Evolutionary conservation across 768 basidiomycete species (phyloP).

Genomic region (Rhodocollybia butyracea): DNA sequence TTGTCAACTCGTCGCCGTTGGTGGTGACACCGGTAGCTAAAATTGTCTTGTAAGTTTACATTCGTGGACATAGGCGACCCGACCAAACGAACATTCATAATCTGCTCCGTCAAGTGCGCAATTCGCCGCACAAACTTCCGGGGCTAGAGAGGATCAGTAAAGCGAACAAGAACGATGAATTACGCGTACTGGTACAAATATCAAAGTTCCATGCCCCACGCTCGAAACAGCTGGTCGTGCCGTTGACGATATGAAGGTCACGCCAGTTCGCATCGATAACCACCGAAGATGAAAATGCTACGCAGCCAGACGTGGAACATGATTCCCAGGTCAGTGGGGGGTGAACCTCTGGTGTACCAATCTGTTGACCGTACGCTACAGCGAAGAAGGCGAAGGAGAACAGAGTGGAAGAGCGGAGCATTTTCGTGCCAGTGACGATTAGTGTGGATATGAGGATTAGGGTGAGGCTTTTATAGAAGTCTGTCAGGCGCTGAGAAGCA

Average conservation of each 20-base stretch:
- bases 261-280: constrained; percentile 52
- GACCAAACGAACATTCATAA: constrained; percentile 24
- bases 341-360: constrained; percentile 43
- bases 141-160: too few species aligned
- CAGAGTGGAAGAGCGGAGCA: constrained; percentile 24
- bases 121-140: constrained; percentile 44
- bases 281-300: constrained; percentile 28
- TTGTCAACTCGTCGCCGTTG: constrained; percentile 38
- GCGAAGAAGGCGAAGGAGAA: constrained; percentile 24
- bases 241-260: constrained; percentile 36
- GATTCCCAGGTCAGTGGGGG: constrained; percentile 34
- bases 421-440: constrained; percentile 6
- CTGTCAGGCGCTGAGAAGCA: too few species aligned
- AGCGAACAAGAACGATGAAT: constrained; percentile 48
- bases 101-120: constrained; percentile 44
- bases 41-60: neutral
- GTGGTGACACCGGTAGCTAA: constrained; percentile 48
- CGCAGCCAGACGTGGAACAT: constrained; percentile 33
- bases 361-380: constrained; percentile 37
- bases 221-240: constrained; percentile 38
- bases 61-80: neutral
- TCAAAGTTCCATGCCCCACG: constrained; percentile 50
- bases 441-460: neutral
- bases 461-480: too few species aligned
- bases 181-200: too few species aligned